phyloP scores from a whole-genome alignment of 129 eudicot species.

The Flaveria robusta region DNA sequence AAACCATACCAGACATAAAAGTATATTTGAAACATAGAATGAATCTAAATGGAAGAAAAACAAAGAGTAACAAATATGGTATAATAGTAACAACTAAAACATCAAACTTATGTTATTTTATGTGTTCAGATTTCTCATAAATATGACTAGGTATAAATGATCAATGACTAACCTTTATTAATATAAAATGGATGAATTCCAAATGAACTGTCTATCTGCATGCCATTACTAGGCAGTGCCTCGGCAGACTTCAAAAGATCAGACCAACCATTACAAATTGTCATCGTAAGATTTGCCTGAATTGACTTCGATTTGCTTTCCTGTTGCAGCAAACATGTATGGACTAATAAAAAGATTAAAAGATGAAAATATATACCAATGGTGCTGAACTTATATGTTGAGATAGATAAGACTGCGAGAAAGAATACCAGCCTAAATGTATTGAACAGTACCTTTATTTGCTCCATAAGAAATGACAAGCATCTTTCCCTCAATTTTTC shows the following conservation, averaged over 20 bases:
- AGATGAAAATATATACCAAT: conserved; percentile 1
- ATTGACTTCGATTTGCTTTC: conserved; percentile 37
- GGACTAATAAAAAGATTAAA: neutral
- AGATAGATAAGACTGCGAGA: neutral
- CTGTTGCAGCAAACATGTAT: conserved; percentile 38
- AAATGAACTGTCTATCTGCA: conserved; percentile 55
- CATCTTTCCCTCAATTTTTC: conserved; percentile 60
- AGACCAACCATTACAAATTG: conserved; percentile 64
- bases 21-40: too few species aligned
- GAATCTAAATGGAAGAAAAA: too few species aligned
- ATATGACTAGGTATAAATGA: neutral
- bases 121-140: neutral
- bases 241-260: conserved; percentile 38
- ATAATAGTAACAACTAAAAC: too few species aligned
- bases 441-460: conserved; percentile 51
- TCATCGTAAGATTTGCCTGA: conserved; percentile 34
- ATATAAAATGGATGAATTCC: conserved; percentile 95
- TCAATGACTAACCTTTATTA: conserved; percentile 57
- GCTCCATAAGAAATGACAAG: conserved; percentile 58
- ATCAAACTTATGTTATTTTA: neutral
- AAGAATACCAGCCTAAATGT: neutral
- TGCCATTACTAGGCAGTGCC: conserved; percentile 38
- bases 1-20: too few species aligned
- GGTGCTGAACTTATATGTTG: neutral
- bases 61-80: too few species aligned